phyloP scores from a whole-genome alignment of 768 basidiomycete genomes.

The Russula sp. region DNA sequence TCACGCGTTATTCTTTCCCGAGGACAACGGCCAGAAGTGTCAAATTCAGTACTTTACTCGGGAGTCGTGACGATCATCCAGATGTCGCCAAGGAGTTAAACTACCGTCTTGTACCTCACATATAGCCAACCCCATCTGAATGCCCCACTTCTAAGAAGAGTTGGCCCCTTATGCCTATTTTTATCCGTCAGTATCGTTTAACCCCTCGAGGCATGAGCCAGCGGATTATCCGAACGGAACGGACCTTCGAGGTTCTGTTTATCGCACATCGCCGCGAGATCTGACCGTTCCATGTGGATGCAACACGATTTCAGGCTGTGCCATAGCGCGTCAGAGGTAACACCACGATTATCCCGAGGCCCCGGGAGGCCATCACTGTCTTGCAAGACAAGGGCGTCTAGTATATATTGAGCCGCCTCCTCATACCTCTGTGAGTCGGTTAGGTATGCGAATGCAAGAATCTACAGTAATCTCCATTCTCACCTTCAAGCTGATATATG shows the following conservation, averaged over 20 bases:
- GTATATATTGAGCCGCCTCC: slow-evolving; percentile 81
- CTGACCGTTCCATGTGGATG: slow-evolving; percentile 72
- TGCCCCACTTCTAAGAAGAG: background rate
- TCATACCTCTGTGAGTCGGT: slow-evolving; percentile 62
- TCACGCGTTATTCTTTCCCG: background rate
- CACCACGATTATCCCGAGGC: slow-evolving; percentile 56
- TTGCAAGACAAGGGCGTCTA: slow-evolving; percentile 88
- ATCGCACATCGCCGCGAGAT: slow-evolving; percentile 74
- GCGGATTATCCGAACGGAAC: slow-evolving; percentile 29
- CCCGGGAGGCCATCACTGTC: slow-evolving; percentile 74
- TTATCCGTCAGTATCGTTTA: background rate
- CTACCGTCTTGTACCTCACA: background rate
- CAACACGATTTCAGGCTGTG: slow-evolving; percentile 82
- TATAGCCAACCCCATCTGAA: background rate
- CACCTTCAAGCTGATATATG: slow-evolving; percentile 82
- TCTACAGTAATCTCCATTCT: slow-evolving; percentile 32
- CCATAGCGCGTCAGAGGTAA: slow-evolving; percentile 81
- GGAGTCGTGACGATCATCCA: background rate
- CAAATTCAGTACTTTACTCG: background rate
- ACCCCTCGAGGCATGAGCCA: background rate
- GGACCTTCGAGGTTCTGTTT: slow-evolving; percentile 63
- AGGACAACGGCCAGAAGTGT: background rate
- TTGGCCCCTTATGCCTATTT: slow-evolving; percentile 16
- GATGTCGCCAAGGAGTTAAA: background rate
- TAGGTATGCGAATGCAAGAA: slow-evolving; percentile 20